phyloP scores from a whole-genome alignment of 2,329 filamentous ascomycete genomes.

The Trichoderma atroviride region DNA sequence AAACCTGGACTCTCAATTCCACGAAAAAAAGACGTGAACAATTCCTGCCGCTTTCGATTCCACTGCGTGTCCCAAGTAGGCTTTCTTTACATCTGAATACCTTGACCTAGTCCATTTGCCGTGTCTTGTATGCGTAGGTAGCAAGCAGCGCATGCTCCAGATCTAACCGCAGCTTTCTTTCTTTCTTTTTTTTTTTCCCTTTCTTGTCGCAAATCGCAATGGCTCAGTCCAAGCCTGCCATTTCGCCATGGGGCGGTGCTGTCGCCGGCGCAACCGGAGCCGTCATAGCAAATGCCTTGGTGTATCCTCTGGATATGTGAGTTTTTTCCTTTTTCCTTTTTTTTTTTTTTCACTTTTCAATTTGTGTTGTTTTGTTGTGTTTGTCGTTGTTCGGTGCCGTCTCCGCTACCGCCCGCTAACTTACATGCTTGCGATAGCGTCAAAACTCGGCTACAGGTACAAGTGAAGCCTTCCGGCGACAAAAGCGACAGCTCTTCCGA shows the following conservation, averaged over 20 bases:
- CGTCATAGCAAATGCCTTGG: constrained; percentile 89
- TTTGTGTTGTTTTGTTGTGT: not conserved
- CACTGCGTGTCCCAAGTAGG: not conserved
- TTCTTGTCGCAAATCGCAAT: constrained; percentile 44
- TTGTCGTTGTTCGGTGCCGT: not conserved
- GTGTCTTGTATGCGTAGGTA: not conserved
- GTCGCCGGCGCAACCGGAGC: constrained; percentile 91
- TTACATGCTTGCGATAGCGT: constrained; percentile 60
- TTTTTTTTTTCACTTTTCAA: not conserved
- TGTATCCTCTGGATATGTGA: constrained; percentile 97
- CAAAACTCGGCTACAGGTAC: constrained; percentile 94
- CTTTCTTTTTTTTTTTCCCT: not conserved
- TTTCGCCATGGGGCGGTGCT: constrained; percentile 92
- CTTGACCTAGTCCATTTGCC: not conserved
- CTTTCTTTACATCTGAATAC: not conserved
- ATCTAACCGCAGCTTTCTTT: constrained; percentile 9
- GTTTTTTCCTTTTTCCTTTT: constrained; percentile 38
- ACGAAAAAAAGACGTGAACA: not conserved
- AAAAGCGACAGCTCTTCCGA: constrained; percentile 37
- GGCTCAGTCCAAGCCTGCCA: constrained; percentile 65
- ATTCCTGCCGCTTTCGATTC: not conserved
- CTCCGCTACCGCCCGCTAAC: constrained; percentile 4
- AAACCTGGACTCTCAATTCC: not conserved
- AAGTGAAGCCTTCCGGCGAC: constrained; percentile 65
- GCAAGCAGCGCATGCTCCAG: constrained; percentile 13